A percentile compares a stretch with the other conserved stretches of the same genome.
Conservation (phyloP, 2,329 filamentous ascomycete species). For the Penicillium frequentans region DNA sequence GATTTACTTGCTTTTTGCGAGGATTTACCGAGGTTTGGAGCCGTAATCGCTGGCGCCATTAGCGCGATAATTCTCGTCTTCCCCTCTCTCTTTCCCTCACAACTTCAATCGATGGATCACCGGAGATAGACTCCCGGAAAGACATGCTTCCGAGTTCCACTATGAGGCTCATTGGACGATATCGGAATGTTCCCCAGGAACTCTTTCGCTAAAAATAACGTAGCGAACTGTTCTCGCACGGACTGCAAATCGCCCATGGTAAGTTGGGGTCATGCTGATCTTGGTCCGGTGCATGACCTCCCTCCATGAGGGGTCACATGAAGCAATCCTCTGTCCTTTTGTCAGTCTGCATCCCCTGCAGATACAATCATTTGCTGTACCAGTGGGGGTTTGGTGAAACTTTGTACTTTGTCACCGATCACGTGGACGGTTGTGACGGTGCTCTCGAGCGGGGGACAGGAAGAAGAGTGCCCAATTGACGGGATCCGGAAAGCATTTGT, state of each 20-base stretch:
- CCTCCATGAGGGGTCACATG: background rate
- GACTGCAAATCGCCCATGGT: background rate
- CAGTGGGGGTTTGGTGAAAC: background rate
- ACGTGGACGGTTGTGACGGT: slow-evolving; percentile 5
- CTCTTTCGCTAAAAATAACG: background rate
- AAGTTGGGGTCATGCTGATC: background rate
- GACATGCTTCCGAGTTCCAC: background rate
- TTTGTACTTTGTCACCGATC: slow-evolving; percentile 2
- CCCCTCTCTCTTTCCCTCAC: background rate
- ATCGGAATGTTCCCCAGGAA: background rate
- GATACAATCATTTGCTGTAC: background rate
- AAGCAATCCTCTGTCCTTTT: background rate
- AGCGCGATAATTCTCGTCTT: background rate
- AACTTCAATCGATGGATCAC: background rate
- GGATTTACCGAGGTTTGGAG: background rate
- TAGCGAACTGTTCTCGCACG: background rate
- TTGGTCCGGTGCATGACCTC: background rate
- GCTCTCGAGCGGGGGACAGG: background rate
- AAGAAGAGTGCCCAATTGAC: background rate
- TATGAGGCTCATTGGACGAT: background rate
- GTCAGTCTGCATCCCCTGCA: background rate
- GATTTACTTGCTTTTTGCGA: background rate
- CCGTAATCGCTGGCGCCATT: background rate
- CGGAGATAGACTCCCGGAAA: background rate
- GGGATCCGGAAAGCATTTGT: background rate